phyloP scores from a whole-genome alignment of 2,329 filamentous ascomycete species.

The Colletotrichum trifolii region DNA sequence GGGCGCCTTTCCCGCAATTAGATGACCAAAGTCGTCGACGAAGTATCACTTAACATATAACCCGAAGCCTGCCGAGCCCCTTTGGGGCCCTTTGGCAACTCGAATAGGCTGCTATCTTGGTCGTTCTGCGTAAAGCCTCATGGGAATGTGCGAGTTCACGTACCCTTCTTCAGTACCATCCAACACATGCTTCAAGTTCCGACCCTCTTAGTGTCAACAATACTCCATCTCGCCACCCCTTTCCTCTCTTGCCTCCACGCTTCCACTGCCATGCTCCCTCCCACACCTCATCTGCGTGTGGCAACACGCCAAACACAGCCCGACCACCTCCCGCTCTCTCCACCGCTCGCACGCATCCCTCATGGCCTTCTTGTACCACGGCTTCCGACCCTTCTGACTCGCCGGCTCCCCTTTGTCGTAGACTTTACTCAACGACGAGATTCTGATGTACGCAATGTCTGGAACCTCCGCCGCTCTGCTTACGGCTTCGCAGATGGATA shows the following conservation, averaged over 20 bases:
- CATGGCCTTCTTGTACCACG: slow-evolving; percentile 15
- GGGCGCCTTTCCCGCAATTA: fast-evolving
- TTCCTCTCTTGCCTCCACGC: too few species aligned
- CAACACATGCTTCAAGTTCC: too few species aligned
- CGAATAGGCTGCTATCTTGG: too few species aligned
- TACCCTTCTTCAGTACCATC: too few species aligned
- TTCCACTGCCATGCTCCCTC: background rate
- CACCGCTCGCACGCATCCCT: background rate
- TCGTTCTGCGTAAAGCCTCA: too few species aligned
- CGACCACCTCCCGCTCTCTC: background rate
- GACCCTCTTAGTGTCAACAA: too few species aligned
- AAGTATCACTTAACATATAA: too few species aligned
- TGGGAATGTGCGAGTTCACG: too few species aligned
- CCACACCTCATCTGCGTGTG: slow-evolving; percentile 19
- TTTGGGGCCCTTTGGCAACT: too few species aligned
- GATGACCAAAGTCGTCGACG: too few species aligned
- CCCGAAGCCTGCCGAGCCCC: too few species aligned
- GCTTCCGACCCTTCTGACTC: background rate
- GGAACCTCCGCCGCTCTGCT: background rate
- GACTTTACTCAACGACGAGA: background rate
- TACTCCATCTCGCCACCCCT: too few species aligned
- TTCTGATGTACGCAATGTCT: background rate
- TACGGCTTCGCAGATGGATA: slow-evolving; percentile 6
- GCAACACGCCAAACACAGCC: slow-evolving; percentile 15
- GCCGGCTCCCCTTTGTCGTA: background rate